These are phyloP conservation scores for Plantago lanceolata DNA, from an alignment of 305 asterid species.

Conservation along the genomic window DNA sequence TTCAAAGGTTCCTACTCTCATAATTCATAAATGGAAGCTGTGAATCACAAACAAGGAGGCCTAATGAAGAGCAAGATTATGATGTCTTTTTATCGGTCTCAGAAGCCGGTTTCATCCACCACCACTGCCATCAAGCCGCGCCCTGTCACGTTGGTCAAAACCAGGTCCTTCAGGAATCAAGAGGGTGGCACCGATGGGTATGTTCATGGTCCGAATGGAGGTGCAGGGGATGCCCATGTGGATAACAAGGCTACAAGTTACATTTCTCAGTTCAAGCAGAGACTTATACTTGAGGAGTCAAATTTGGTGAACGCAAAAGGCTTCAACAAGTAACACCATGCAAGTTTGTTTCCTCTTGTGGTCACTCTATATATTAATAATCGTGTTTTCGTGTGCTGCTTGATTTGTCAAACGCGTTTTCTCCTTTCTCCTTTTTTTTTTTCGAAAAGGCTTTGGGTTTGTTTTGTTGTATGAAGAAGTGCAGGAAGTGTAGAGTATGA, in stretches of 20 bases:
- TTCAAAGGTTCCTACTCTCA: background rate
- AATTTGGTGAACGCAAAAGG: slow-evolving; percentile 13
- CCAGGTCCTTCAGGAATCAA: slow-evolving; percentile 7
- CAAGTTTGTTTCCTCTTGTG: background rate
- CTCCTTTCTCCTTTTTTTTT: too few relatives aligned
- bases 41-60: slow-evolving; percentile 30
- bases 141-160: slow-evolving; percentile 15
- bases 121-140: slow-evolving; percentile 18
- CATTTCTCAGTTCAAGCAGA: slow-evolving; percentile 38
- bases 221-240: slow-evolving; percentile 32
- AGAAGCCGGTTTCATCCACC: slow-evolving; percentile 24
- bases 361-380: background rate
- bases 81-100: slow-evolving; percentile 34
- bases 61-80: slow-evolving; percentile 35
- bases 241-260: slow-evolving; percentile 42
- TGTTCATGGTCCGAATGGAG: slow-evolving; percentile 25
- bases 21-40: slow-evolving; percentile 28
- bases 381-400: background rate
- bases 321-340: slow-evolving; percentile 3
- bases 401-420: background rate
- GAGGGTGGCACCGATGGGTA: slow-evolving; percentile 27
- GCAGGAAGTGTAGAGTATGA: background rate
- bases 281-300: slow-evolving; percentile 38
- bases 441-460: background rate
- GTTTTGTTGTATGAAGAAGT: background rate